Evolutionary conservation across 78 protist genomes (phyloP).

Genomic region (Dictyostelium purpureum): DNA sequence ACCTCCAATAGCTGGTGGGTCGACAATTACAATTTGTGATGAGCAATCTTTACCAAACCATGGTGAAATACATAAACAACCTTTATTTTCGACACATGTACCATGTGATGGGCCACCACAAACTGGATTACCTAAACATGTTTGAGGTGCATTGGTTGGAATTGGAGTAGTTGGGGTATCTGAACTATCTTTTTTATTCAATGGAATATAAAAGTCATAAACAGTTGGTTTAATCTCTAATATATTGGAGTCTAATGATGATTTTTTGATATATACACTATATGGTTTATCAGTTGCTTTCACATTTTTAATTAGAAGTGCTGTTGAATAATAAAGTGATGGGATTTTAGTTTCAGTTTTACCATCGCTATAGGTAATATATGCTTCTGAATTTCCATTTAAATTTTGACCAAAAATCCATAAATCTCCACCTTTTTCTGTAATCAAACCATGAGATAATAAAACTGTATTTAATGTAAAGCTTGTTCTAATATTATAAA

Average conservation of each 20-base stretch:
- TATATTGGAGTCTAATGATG: no score
- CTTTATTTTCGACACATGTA: neutral
- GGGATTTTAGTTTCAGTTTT: no score
- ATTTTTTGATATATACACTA: no score
- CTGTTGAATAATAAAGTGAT: no score
- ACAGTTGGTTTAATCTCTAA: no score
- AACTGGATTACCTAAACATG: neutral
- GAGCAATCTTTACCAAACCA: neutral
- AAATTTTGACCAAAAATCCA: neutral
- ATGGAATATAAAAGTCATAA: no score
- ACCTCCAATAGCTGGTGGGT: neutral
- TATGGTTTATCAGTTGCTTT: no score
- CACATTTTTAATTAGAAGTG: no score
- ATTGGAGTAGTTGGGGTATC: neutral
- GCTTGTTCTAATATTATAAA: no score
- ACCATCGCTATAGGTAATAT: no score
- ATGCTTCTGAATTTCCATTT: no score
- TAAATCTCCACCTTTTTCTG: neutral
- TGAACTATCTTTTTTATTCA: neutral
- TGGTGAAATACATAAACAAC: slow-evolving; percentile 8
- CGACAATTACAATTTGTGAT: neutral
- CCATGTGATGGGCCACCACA: slow-evolving; percentile 8
- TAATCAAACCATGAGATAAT: no score
- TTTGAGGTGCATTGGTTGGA: slow-evolving; percentile 8
- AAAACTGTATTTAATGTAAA: neutral